These are phyloP conservation scores for Claviceps fusiformis DNA, from an alignment of 2,329 filamentous ascomycete genomes.

Conservation along the genomic window DNA sequence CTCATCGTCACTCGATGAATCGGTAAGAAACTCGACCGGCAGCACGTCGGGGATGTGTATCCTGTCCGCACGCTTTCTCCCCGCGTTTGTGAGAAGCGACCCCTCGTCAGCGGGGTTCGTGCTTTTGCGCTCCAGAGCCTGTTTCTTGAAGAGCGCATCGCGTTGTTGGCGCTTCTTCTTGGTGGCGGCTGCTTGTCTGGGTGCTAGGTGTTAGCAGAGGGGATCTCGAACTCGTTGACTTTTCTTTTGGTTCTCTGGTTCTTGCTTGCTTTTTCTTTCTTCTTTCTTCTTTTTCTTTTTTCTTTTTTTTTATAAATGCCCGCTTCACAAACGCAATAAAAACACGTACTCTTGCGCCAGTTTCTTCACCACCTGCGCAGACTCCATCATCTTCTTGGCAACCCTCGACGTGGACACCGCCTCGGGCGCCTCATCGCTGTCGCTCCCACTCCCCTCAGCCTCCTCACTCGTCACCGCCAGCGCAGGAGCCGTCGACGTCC, in stretches of 20 bases:
- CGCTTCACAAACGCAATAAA: neutral
- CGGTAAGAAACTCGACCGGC: slow-evolving; percentile 38
- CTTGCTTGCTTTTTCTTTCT: neutral
- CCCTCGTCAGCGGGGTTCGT: neutral
- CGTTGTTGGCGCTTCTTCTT: slow-evolving; percentile 44
- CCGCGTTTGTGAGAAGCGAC: neutral
- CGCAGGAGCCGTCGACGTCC: slow-evolving; percentile 3
- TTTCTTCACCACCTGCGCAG: slow-evolving; percentile 32
- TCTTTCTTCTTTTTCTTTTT: no score
- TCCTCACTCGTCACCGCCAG: slow-evolving; percentile 19
- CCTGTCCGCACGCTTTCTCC: slow-evolving; percentile 19
- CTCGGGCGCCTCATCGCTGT: slow-evolving; percentile 45
- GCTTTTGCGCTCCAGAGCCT: slow-evolving; percentile 34
- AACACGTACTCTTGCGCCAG: slow-evolving; percentile 36
- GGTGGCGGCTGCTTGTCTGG: slow-evolving; percentile 34
- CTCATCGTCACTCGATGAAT: slow-evolving; percentile 34
- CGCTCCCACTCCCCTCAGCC: slow-evolving; percentile 27
- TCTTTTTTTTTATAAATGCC: neutral
- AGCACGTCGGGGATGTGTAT: slow-evolving; percentile 30
- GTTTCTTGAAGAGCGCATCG: slow-evolving; percentile 39
- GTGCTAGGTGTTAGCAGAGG: neutral
- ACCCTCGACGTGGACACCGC: slow-evolving; percentile 40
- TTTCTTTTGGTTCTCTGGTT: no score
- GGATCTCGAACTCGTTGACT: no score
- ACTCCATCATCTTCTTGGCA: slow-evolving; percentile 31